Percentiles rank a stretch among this genome's conserved stretches.
Conservation (phyloP, 2,329 filamentous ascomycete genomes). For the Colletotrichum graminicola region DNA sequence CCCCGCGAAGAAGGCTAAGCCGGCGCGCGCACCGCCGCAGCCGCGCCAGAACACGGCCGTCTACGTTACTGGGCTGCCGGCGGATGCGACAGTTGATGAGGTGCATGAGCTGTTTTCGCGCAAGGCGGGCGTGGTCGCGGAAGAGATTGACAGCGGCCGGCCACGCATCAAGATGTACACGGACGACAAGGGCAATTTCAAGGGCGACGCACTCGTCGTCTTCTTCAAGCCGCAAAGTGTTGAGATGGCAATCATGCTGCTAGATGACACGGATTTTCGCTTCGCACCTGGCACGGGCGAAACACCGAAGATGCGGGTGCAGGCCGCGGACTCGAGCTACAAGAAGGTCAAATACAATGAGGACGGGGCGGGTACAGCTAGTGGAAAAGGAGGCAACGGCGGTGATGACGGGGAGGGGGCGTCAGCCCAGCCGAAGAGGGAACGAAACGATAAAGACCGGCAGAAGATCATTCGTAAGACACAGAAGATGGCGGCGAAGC, state of each 20-base stretch:
- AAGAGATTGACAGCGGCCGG: constrained; percentile 89
- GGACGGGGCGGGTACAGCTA: constrained; percentile 43
- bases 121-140: constrained; percentile 91
- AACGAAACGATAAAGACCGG: constrained; percentile 74
- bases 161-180: constrained; percentile 95
- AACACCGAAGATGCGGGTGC: constrained; percentile 79
- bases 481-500: constrained; percentile 89
- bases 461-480: constrained; percentile 93
- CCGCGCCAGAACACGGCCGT: constrained; percentile 85
- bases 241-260: constrained; percentile 81
- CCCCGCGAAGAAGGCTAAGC: constrained; percentile 61
- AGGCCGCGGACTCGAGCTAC: constrained; percentile 89
- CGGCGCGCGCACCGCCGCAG: constrained; percentile 61
- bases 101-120: constrained; percentile 84
- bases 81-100: constrained; percentile 83
- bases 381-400: constrained; percentile 42
- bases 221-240: constrained; percentile 98
- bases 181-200: constrained; percentile 85
- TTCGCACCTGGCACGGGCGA: constrained; percentile 64
- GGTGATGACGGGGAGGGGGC: constrained; percentile 51
- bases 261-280: constrained; percentile 87
- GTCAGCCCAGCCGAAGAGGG: constrained; percentile 49
- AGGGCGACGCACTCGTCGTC: constrained; percentile 91
- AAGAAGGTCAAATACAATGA: constrained; percentile 84
- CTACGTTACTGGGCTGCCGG: constrained; percentile 89